phyloP scores from a whole-genome alignment of 345 rosid genomes.

The Hirschfeldia incana region DNA sequence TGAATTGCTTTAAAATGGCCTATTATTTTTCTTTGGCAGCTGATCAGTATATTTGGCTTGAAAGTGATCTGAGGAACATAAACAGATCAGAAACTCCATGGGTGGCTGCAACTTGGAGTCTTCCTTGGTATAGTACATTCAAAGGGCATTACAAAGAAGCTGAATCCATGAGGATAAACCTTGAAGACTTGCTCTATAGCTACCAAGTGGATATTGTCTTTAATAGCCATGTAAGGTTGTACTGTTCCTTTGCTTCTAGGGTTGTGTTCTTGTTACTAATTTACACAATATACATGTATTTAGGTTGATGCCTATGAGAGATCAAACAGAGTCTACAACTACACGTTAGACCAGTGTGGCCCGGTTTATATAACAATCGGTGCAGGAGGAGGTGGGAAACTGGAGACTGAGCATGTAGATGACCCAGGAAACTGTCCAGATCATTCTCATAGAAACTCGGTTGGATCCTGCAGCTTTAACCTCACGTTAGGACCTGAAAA shows the following conservation, averaged over 20 bases:
- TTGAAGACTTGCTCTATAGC: slow-evolving; percentile 71
- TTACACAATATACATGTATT: background rate
- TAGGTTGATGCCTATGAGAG: slow-evolving; percentile 63
- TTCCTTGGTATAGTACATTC: slow-evolving; percentile 91
- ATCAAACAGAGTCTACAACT: slow-evolving; percentile 84
- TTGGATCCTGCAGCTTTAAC: slow-evolving; percentile 62
- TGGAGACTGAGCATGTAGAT: slow-evolving; percentile 71
- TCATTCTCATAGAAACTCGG: slow-evolving; percentile 40
- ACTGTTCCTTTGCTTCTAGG: background rate
- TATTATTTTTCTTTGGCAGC: slow-evolving; percentile 43
- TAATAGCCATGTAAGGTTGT: slow-evolving; percentile 65
- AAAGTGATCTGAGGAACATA: slow-evolving; percentile 56
- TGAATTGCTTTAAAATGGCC: background rate
- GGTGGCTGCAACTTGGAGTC: slow-evolving; percentile 82
- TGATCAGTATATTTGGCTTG: slow-evolving; percentile 80
- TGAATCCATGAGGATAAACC: slow-evolving; percentile 79
- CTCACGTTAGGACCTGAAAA: slow-evolving; percentile 65
- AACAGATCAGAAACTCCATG: slow-evolving; percentile 80
- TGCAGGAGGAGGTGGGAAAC: slow-evolving; percentile 75
- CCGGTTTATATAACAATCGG: slow-evolving; percentile 75
- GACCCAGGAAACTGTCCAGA: slow-evolving; percentile 82
- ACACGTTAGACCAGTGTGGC: slow-evolving; percentile 78
- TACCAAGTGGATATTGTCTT: slow-evolving; percentile 72
- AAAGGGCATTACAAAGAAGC: slow-evolving; percentile 78
- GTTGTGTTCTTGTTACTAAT: background rate